These are phyloP conservation scores for Suillus bovinus DNA, from an alignment of 768 basidiomycete genomes.

Conservation along the genomic window DNA sequence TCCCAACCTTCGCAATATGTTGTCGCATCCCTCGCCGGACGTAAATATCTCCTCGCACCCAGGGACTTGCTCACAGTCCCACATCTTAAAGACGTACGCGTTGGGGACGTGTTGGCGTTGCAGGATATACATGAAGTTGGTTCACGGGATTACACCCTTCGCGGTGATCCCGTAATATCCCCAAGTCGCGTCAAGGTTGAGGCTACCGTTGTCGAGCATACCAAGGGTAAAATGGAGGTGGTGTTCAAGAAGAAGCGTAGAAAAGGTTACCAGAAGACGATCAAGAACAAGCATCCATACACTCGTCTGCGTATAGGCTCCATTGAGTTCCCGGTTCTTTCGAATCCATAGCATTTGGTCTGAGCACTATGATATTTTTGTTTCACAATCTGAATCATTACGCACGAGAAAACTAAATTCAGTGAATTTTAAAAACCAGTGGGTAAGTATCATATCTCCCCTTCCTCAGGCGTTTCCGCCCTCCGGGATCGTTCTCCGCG, in stretches of 20 bases:
- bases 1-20: conserved; percentile 93
- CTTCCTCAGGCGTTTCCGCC: conserved; percentile 85
- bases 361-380: background rate
- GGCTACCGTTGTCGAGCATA: conserved; percentile 96
- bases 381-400: background rate
- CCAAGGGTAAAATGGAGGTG: conserved; percentile 89
- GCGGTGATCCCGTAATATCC: conserved; percentile 73
- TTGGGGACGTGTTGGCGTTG: conserved; percentile 83
- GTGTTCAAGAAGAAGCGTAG: conserved; percentile 97
- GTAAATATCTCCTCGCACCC: conserved; percentile 87
- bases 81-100: conserved; percentile 77
- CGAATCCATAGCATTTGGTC: conserved; percentile 29
- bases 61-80: conserved; percentile 94
- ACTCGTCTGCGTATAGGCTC: conserved; percentile 92
- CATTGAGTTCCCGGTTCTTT: conserved; percentile 51
- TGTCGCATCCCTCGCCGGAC: conserved; percentile 83
- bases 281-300: conserved; percentile 91
- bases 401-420: background rate
- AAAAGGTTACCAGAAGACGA: conserved; percentile 96
- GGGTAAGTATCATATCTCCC: conserved; percentile 61
- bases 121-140: conserved; percentile 93
- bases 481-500: conserved; percentile 41
- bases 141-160: conserved; percentile 91
- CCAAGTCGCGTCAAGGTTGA: conserved; percentile 67
- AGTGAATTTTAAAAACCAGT: background rate